phyloP scores from a whole-genome alignment of 305 asterid species.

The Fraxinus xanthoxyloides region DNA sequence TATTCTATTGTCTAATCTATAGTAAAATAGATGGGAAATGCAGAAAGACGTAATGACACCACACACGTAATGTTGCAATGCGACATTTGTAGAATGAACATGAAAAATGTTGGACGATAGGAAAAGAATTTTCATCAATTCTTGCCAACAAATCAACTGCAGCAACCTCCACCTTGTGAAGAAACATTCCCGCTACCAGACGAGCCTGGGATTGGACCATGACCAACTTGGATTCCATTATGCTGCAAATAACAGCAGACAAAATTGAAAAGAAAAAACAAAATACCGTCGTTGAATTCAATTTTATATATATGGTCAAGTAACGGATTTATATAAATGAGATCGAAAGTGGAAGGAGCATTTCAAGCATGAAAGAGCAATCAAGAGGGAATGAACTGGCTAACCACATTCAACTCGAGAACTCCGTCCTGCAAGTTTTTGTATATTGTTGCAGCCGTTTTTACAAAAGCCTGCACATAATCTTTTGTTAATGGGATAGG shows the following conservation, averaged over 20 bases:
- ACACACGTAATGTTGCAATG: not conserved
- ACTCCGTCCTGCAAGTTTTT: conserved; percentile 59
- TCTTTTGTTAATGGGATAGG: conserved; percentile 3
- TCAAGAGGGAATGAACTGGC: conserved; percentile 9
- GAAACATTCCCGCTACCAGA: conserved; percentile 45
- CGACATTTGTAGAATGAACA: conserved; percentile 22
- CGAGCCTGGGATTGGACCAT: conserved; percentile 43
- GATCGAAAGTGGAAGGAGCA: not conserved
- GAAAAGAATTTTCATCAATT: conserved; percentile 17
- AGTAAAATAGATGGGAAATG: conserved; percentile 6
- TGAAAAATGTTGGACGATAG: conserved; percentile 10
- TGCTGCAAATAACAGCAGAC: conserved; percentile 32
- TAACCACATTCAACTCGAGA: conserved; percentile 58
- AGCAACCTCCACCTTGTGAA: conserved; percentile 57
- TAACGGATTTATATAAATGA: not conserved
- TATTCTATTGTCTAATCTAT: conserved; percentile 21
- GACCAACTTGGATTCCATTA: conserved; percentile 52
- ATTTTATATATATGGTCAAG: not conserved
- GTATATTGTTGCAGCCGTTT: conserved; percentile 52
- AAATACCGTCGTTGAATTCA: not conserved
- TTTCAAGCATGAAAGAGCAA: conserved; percentile 13
- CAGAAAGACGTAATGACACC: not conserved
- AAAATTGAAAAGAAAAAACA: not conserved
- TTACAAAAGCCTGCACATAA: conserved; percentile 53
- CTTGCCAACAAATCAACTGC: conserved; percentile 31